Evolutionary conservation across 1,284 basidiomycete genomes (phyloP), one percentile per base, ranked within the genome.

Genomic region (Tremellales sp.): DNA sequence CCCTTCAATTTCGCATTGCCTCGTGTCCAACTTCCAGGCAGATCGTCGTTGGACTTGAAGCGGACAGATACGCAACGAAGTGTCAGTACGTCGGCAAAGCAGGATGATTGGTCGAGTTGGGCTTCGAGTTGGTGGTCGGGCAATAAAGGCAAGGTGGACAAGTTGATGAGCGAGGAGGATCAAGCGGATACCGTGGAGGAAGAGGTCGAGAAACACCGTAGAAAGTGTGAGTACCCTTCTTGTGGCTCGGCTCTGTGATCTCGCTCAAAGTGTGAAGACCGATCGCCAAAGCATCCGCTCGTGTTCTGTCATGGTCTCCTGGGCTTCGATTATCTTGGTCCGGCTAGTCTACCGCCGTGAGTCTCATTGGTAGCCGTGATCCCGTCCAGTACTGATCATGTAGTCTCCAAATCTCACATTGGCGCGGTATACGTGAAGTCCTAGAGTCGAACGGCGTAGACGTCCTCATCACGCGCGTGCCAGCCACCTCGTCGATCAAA

Each of bases 221-320:
- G 80, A 57, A 87, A 86, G 72, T 90, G 88, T 87, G 56, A 57
- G 82, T 79, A 1, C 29, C 29, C 15, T 8, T 15, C 29, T 31
- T n/a, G n/a, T n/a, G n/a, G n/a, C 25, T 8, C 1, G 2, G 5
- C 13, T 39, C 7, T 5, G 12, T 7, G 21, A 39, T 23, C 25
- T 23, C n/a, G n/a, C n/a, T n/a, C n/a, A n/a, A n/a, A n/a, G n/a
- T n/a, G n/a, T n/a, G n/a, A 27, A 72, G 67, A 91, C 65, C 79
- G 80, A 2, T 79, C 87, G 2, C 86, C 91, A 0, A 80, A 81
- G 53, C 82, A 89, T 59, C 92, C 92, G 0, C 74, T 96, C 40
- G 86, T 97, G 3, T 94, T 97, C 70, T 94, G 91, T 60, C 92
- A 97, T 65, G 92, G 93, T 7, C 79, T 96, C 1, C 79, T 96